Evolutionary conservation across 2,329 filamentous ascomycete species (phyloP), one percentile per base, ranked within the genome.

Genomic region (Fusarium pseudoanthophilum): DNA sequence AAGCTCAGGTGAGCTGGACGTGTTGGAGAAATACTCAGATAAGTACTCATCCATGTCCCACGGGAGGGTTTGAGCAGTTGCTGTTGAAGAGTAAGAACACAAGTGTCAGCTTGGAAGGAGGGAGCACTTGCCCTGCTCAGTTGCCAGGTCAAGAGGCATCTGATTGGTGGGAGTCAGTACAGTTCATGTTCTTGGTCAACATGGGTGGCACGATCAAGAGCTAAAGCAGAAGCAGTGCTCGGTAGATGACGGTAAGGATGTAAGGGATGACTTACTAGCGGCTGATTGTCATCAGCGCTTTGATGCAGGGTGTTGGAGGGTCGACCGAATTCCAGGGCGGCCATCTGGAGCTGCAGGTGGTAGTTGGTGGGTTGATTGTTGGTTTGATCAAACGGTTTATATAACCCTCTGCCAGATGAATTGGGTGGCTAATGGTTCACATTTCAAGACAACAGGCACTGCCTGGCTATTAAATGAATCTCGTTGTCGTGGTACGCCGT

Each of bases 401-500:
- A 36, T 36, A 1, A 2, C 9, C 15, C 16, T 36, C 36, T 36
- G 16, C 9, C 36, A 18, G 16, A 36, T 36, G 16, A 10, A 18
- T 18, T 2, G 36, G 16, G 2, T 18, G 4, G 26, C 11, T 16
- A 15, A 1, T 30, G 26, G 30, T n/a, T 7, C 3, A 3, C 2
- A 4, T 30, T 28, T 7, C 26, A 32, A 30, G 5, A 15, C 14
- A 30, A 32, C 7, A 11, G 14, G 26, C 9, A 30, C 10, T 4
- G 3, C 14, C 20, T 32, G 14, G 13, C 9, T 32, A 5, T 21
- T 32, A 49, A 48, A n/a, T 32, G 10, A 15, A 32, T 46, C 14
- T 11, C 9, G 10, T 49, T 49, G 2, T 30, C 1, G 20, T 16
- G 46, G 46, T 16, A 11, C 1, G 20, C 7, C 4, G 14, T n/a